phyloP scores from a whole-genome alignment of 257 asterid species.

The Eucommia ulmoides region DNA sequence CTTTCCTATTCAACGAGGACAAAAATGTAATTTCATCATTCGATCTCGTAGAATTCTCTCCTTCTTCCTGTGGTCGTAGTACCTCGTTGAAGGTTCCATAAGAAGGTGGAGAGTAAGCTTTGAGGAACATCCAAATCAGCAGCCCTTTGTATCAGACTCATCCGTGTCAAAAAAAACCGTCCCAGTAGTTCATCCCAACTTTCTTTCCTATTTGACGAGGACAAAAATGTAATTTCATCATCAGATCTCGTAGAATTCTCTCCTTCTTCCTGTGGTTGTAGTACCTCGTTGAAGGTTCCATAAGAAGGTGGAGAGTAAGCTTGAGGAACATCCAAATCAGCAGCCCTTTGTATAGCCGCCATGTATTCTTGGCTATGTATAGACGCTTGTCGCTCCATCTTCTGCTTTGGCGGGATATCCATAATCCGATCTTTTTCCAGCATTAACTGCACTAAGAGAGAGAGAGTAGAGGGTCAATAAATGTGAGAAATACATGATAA shows the following conservation, averaged over 20 bases:
- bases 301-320: conserved; percentile 56
- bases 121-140: conserved; percentile 65
- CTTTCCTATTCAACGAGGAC: conserved; percentile 9
- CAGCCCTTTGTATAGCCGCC: conserved; percentile 79
- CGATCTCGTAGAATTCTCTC: conserved; percentile 29
- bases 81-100: conserved; percentile 69
- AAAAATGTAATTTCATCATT: conserved; percentile 7
- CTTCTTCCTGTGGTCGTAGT: conserved; percentile 42
- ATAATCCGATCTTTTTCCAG: conserved; percentile 44
- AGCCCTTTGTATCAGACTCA: conserved; percentile 45
- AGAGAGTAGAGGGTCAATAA: too few relatives aligned
- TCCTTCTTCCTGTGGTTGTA: conserved; percentile 45
- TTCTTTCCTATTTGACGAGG: conserved; percentile 9
- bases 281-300: conserved; percentile 58
- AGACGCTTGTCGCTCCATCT: conserved; percentile 65
- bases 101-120: conserved; percentile 46
- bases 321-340: conserved; percentile 61
- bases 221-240: conserved; percentile 9
- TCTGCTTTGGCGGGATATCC: conserved; percentile 63
- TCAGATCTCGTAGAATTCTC: conserved; percentile 25
- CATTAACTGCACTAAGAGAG: conserved; percentile 47
- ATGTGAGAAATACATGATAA: too few relatives aligned
- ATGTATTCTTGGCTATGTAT: conserved; percentile 62
- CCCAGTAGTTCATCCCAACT: conserved; percentile 17
- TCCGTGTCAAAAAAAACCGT: conserved; percentile 11